Base-by-base conservation (phyloP, 1,284 basidiomycete species). In the Thecaphora thlaspeos region DNA sequence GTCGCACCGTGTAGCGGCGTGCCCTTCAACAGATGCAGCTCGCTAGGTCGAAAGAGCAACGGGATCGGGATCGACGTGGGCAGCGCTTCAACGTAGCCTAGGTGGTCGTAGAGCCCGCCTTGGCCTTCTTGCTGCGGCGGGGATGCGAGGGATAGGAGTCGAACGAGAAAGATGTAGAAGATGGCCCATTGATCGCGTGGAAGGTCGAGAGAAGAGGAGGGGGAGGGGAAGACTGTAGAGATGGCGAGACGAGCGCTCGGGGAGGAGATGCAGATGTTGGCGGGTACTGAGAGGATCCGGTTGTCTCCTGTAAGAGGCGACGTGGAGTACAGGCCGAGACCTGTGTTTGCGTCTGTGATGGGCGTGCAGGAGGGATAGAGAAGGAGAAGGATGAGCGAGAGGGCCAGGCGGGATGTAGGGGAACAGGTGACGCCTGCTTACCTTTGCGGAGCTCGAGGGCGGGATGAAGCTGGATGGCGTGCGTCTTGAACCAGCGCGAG, bases 1-100 rank as follows among this genome's bases (percentile, higher is more conserved):
- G 70, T 60, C 1, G 61, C 44, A 4, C 51, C 53, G 2, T 55
- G 34, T 4, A 75, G 41, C 1, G 71, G 69, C 12, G 73, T 74
- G 4, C 41, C 59, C 7, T 46, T 26, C 4, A 75, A 40, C 2
- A 74, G 41, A 3, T 11, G 15, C 10, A 67, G 30, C 41, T 75
- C 73, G 1, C 57, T 32, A 0, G 37, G 17, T 0, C 43, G 50
- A 32, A 53, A 75, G 17, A 62, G 51, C 2, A 74, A 21, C 4
- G 70, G 63, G 0, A 68, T 74, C 4, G 43, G 43, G 43, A 71
- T 57, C 3, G 1, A 11, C 8, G 23, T 21, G 0, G 73, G 73
- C 1, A 75, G 45, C 8, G 62, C 28, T 2, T 24, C 23, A 3
- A 74, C 57, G 42, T 75, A 75, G 0, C 3, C 46, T 32, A 32